Base-by-base conservation (phyloP, 2,329 filamentous ascomycete species). In the Nigrospora sphaerica region DNA sequence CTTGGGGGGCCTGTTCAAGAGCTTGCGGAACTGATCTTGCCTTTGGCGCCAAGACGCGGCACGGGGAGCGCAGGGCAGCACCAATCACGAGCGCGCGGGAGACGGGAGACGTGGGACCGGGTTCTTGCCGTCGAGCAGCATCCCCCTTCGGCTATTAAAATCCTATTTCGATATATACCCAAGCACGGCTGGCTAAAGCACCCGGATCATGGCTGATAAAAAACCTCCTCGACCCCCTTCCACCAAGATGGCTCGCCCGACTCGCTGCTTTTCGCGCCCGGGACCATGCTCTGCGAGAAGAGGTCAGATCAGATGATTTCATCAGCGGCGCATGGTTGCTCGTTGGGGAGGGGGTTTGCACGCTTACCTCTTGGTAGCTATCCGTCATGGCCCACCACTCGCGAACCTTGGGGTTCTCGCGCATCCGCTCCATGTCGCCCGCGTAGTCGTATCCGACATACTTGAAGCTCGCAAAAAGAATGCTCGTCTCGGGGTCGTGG, bases 301-400 rank as follows among this genome's bases (percentile, higher is more conserved):
- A 6, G 5, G n/a, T 17, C 13, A 36, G 32, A 19, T 4, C 41
- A 18, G 37, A n/a, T 42, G 16, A 9, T 28, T 6, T 28, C 23
- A 2, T 9, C 23, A 28, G 10, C 23, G 23, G 23, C 23, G 23
- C 23, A 6, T 28, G 2, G 23, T 28, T 28, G 19, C 7, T 23
- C 7, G 19, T 23, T 23, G 7, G 23, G 11, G 14, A 16, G 16
- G 12, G 18, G 19, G 10, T 11, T 16, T 16, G 38, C 16, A 37
- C 12, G 11, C 48, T 49, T 39, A 72, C 75, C 63, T 81, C 83
- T 67, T 91, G 87, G 72, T 83, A 88, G 13, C 72, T 71, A 62
- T 92, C 87, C 42, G 87, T 91, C 81, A 91, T 84, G 48, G 70
- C 70, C 86, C 86, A 92, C 88, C 87, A 92, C 62, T 86, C 81